Conservation (phyloP, 2,329 filamentous ascomycete genomes). For the Epichloe typhina region DNA sequence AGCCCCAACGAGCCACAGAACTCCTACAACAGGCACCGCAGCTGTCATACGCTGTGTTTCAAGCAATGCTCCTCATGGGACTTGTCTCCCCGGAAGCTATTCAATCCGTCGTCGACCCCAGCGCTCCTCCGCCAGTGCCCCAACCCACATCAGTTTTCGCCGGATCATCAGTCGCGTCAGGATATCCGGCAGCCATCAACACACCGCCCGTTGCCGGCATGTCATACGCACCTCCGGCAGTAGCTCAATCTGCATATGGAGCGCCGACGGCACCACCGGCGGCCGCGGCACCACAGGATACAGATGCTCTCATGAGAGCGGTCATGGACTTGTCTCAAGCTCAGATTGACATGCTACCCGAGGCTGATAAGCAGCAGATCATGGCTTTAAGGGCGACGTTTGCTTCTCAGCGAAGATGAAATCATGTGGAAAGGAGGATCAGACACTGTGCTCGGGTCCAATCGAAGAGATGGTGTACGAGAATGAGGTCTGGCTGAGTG, state of each 20-base stretch:
- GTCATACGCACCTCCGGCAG: slow-evolving; percentile 32
- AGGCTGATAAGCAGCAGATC: slow-evolving; percentile 65
- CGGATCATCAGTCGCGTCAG: slow-evolving; percentile 18
- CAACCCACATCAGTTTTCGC: slow-evolving; percentile 21
- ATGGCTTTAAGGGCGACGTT: slow-evolving; percentile 60
- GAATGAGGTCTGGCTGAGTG: not conserved
- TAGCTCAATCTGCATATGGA: slow-evolving; percentile 22
- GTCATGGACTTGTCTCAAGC: slow-evolving; percentile 70
- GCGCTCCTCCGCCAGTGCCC: slow-evolving; percentile 26
- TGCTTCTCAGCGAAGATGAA: slow-evolving; percentile 25
- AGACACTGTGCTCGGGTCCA: not conserved
- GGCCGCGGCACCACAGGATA: slow-evolving; percentile 34
- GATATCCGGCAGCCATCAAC: slow-evolving; percentile 27
- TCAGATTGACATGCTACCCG: slow-evolving; percentile 66
- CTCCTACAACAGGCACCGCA: slow-evolving; percentile 83
- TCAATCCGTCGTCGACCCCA: slow-evolving; percentile 60
- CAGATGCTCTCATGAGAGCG: slow-evolving; percentile 64
- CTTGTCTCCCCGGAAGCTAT: slow-evolving; percentile 83
- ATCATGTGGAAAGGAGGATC: not conserved
- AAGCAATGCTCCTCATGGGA: slow-evolving; percentile 83
- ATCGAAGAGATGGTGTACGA: not conserved
- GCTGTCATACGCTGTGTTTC: slow-evolving; percentile 88
- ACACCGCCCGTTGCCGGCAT: slow-evolving; percentile 34
- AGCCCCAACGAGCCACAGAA: slow-evolving; percentile 73
- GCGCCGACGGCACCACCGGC: slow-evolving; percentile 16